Conservation (phyloP, 768 basidiomycete species). For the Xerocomus spinulosus region DNA sequence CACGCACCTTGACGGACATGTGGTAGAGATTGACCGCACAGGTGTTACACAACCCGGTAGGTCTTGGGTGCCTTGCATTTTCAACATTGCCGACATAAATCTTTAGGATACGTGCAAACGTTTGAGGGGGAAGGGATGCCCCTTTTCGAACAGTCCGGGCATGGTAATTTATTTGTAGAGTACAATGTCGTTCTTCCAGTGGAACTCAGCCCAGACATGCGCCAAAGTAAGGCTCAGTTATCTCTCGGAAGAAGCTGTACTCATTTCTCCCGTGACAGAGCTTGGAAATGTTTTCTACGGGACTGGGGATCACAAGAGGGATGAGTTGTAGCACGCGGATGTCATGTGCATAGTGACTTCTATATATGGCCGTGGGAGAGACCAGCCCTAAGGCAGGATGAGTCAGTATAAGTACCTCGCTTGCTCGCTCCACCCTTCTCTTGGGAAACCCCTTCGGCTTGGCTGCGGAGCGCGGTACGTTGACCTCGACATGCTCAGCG, state of each 20-base stretch:
- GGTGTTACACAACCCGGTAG: conserved; percentile 90
- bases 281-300: conserved; percentile 50
- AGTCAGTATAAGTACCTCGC: conserved; percentile 10
- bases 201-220: conserved; percentile 60
- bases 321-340: conserved; percentile 35
- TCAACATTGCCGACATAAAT: neutral
- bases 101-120: conserved; percentile 76
- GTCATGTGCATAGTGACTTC: conserved; percentile 2
- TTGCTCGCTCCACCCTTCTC: neutral
- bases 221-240: conserved; percentile 59
- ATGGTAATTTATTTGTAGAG: conserved; percentile 88
- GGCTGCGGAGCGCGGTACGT: conserved; percentile 13
- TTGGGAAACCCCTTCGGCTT: conserved; percentile 34
- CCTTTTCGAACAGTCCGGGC: conserved; percentile 47
- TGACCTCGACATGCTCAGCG: neutral
- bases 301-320: conserved; percentile 29
- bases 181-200: conserved; percentile 89
- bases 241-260: neutral
- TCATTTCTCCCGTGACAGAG: conserved; percentile 37
- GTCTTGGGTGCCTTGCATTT: conserved; percentile 5
- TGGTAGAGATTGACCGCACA: conserved; percentile 60
- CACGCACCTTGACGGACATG: conserved; percentile 87
- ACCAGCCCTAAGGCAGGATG: conserved; percentile 28
- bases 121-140: conserved; percentile 92
- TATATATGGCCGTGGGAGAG: conserved; percentile 19